Evolutionary conservation across 148 eudicot genomes (phyloP).

Genomic region (Euryodendron excelsum): DNA sequence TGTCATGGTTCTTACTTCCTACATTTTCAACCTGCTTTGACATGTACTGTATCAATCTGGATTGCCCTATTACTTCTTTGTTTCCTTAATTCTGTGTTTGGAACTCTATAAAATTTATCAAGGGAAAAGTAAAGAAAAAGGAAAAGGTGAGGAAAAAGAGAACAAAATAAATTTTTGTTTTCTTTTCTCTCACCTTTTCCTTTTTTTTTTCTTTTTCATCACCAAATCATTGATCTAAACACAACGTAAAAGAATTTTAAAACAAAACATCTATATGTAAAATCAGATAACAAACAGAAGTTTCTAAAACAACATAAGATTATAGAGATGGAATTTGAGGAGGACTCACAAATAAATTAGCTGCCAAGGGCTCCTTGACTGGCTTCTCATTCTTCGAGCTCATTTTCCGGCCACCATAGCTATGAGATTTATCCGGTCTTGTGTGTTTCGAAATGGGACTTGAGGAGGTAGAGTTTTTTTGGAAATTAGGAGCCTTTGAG

Average conservation of each 20-base stretch:
- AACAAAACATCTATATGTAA: not conserved
- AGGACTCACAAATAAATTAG: constrained; percentile 35
- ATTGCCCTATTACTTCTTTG: not conserved
- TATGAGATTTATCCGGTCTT: constrained; percentile 19
- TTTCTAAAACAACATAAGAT: not conserved
- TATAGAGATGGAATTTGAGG: not conserved
- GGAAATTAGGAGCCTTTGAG: constrained; percentile 22
- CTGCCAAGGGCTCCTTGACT: constrained; percentile 7
- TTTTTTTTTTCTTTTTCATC: too few species aligned
- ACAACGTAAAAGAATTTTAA: not conserved
- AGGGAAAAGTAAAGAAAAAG: not conserved
- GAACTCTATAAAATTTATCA: too few species aligned
- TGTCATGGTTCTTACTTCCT: constrained; percentile 21
- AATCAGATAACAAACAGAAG: not conserved
- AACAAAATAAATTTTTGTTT: too few species aligned
- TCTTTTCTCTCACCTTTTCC: too few species aligned
- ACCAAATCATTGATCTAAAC: not conserved
- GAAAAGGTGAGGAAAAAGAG: too few species aligned
- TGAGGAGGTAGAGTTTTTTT: constrained; percentile 18
- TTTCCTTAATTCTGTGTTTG: not conserved
- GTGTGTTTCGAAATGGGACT: not conserved
- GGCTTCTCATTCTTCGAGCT: constrained; percentile 23
- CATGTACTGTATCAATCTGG: not conserved
- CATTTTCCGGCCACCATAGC: constrained; percentile 27
- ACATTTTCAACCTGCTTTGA: constrained; percentile 39